Evolutionary conservation across 1,284 basidiomycete genomes (phyloP), one percentile per base, ranked within the genome.

Genomic region (Ceratobasidium sp.): DNA sequence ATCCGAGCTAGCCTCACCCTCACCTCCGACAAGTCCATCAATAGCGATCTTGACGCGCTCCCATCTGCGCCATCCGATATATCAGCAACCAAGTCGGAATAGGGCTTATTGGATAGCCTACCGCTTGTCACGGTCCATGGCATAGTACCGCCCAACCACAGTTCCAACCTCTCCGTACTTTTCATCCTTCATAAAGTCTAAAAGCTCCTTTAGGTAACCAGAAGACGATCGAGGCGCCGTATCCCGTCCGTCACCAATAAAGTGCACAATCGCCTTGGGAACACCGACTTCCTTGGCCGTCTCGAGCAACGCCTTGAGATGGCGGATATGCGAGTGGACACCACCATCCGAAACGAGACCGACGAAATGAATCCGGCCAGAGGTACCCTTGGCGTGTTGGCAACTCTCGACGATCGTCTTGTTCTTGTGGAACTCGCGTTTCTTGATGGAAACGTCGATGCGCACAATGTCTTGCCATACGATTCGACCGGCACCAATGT

Each of bases 381-480:
- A 92, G 6, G 87, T 88, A 55, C 90, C 85, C 80, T 94, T 95
- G 14, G 94, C 94, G 67, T 83, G 87, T 78, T 93, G 85, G 79
- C 89, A 88, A 76, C 87, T 86, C 55, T 86, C 88, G 39, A 95
- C 82, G 77, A 96, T 93, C 41, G 80, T 83, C 72, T 86, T 82
- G 78, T 90, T 90, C 79, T 92, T 88, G 81, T 94, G 89, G 82
- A 96, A 95, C 77, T 92, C 87, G 75, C 86, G 84, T 79, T 94
- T 96, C 82, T 94, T 90, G 82, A 96, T 96, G 23, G 89, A 86
- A 57, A 94, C 90, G 78, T 96, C 94, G 78, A 96, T 96, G 75
- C 89, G 87, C 77, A 96, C 94, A 77, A 97, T 96, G 78, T 96
- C 94, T 80, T 97, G 94, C 94, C 94, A 96, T 55, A 96, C 93